Conservation (phyloP, 768 basidiomycete genomes). For the Boletus rubescentipes region DNA sequence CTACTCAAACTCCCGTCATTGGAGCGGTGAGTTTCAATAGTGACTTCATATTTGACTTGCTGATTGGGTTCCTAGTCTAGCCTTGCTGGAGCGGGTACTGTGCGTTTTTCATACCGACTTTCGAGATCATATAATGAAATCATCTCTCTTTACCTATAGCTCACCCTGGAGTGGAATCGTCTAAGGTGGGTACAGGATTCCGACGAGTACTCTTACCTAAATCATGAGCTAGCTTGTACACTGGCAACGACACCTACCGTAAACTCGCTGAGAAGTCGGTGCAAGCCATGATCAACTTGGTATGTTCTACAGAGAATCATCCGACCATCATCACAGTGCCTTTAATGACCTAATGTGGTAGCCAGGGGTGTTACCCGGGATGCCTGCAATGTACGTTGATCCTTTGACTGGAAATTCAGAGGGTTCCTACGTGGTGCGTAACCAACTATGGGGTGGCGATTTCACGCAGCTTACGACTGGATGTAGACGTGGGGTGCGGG, state of each 20-base stretch:
- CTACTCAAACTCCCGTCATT: slow-evolving; percentile 30
- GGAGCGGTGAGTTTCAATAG: slow-evolving; percentile 28
- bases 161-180: slow-evolving; percentile 58
- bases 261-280: slow-evolving; percentile 52
- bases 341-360: slow-evolving; percentile 5
- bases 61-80: slow-evolving; percentile 36
- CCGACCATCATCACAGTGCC: not conserved
- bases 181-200: slow-evolving; percentile 34
- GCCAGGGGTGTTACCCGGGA: slow-evolving; percentile 36
- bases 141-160: slow-evolving; percentile 30
- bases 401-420: slow-evolving; percentile 50
- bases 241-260: slow-evolving; percentile 59
- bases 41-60: not conserved
- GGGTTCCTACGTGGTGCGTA: slow-evolving; percentile 54
- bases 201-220: not conserved
- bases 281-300: slow-evolving; percentile 47
- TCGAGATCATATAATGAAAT: not conserved
- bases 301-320: slow-evolving; percentile 15
- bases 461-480: not conserved
- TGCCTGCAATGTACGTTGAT: slow-evolving; percentile 59
- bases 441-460: not conserved
- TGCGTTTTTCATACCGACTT: slow-evolving; percentile 21
- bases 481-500: slow-evolving; percentile 66
- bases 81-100: slow-evolving; percentile 47
- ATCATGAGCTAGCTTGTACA: slow-evolving; percentile 38